These are phyloP conservation scores for Talaromyces pinophilus DNA, from an alignment of 2,329 filamentous ascomycete species.

Conservation along the genomic window DNA sequence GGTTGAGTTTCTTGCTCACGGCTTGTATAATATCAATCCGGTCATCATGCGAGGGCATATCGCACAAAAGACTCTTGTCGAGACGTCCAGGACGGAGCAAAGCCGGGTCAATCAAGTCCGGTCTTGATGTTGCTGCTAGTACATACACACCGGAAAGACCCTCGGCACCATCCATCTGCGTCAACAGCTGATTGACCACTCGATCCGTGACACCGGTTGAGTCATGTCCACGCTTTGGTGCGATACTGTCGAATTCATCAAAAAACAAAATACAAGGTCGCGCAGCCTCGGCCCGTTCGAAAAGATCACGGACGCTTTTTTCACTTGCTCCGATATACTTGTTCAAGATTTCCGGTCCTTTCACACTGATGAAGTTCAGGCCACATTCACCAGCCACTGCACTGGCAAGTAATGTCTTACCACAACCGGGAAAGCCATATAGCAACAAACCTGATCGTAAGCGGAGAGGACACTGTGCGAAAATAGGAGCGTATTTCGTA, in stretches of 20 bases:
- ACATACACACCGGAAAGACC: conserved; percentile 94
- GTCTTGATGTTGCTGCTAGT: conserved; percentile 86
- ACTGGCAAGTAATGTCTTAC: conserved; percentile 92
- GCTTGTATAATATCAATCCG: conserved; percentile 84
- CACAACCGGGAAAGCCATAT: conserved; percentile 94
- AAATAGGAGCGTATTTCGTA: conserved; percentile 96
- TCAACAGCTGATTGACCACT: conserved; percentile 96
- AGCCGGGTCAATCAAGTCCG: conserved; percentile 93
- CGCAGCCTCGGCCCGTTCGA: conserved; percentile 85
- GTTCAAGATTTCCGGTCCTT: conserved; percentile 96
- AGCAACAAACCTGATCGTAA: conserved; percentile 88
- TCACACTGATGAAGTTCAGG: conserved; percentile 97
- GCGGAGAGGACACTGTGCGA: conserved; percentile 92
- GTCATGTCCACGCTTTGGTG: conserved; percentile 94
- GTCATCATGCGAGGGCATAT: conserved; percentile 72
- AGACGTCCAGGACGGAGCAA: conserved; percentile 86
- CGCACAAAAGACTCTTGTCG: conserved; percentile 90
- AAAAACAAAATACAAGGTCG: conserved; percentile 96
- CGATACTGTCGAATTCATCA: conserved; percentile 97
- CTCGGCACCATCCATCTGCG: conserved; percentile 98
- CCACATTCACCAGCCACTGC: conserved; percentile 98
- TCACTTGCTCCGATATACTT: conserved; percentile 99
- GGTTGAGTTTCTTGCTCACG: conserved; percentile 75
- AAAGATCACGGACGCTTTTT: conserved; percentile 92
- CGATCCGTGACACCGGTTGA: conserved; percentile 97